Conservation (phyloP, 495 filamentous ascomycete genomes). For the Podospora conica region DNA sequence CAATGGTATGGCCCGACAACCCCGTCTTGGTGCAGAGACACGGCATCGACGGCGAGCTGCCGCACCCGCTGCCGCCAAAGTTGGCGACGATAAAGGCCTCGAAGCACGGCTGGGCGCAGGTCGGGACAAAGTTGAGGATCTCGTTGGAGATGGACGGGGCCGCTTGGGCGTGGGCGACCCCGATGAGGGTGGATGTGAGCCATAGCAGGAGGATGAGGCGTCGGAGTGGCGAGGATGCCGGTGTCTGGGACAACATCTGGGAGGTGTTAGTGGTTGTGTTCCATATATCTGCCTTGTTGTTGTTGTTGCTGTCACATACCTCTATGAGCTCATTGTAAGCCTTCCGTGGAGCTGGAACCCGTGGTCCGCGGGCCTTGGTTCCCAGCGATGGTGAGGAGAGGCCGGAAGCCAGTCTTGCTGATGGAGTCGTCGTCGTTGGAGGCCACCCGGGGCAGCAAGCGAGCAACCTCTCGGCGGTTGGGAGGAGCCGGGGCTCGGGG, state of each 20-base stretch:
- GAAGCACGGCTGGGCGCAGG: conserved; percentile 59
- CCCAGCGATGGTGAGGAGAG: not conserved
- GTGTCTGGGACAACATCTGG: conserved; percentile 40
- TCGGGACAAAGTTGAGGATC: conserved; percentile 49
- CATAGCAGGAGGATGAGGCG: conserved; percentile 23
- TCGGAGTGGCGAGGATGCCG: conserved; percentile 36
- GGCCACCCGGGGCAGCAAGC: not conserved
- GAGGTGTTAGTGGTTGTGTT: not conserved
- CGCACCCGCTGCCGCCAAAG: conserved; percentile 47
- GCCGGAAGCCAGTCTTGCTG: not conserved
- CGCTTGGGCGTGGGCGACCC: conserved; percentile 18
- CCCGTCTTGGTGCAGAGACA: conserved; percentile 59
- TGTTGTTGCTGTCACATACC: not conserved
- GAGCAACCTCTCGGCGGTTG: conserved; percentile 9
- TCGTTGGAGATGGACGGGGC: conserved; percentile 35
- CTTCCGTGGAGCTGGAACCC: not conserved
- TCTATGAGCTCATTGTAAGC: conserved; percentile 6
- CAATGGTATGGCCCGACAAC: conserved; percentile 59
- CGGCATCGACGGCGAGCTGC: conserved; percentile 43
- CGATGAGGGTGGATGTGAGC: conserved; percentile 31
- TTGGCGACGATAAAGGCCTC: conserved; percentile 54
- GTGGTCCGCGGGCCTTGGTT: not conserved
- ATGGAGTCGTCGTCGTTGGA: not conserved
- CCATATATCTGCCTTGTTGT: not conserved
- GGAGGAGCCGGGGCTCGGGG: conserved; percentile 12